Percentiles rank a stretch among this genome's conserved stretches.
phyloP scores from a whole-genome alignment of 179 eudicot species.

The Heliamphora ciliata region DNA sequence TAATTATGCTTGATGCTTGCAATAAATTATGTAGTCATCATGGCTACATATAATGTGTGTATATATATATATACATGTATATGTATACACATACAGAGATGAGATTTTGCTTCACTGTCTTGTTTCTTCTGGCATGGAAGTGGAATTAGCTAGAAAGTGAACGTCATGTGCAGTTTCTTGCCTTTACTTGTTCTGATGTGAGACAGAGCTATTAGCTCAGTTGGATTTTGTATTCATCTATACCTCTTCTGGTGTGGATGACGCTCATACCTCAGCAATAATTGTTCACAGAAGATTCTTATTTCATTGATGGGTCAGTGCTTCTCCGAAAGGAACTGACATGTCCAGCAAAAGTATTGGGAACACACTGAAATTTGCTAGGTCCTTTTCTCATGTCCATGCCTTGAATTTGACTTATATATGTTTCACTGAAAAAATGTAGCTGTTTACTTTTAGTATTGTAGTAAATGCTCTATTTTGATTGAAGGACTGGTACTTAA shows the following conservation, averaged over 20 bases:
- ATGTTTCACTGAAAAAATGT: neutral
- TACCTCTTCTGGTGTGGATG: neutral
- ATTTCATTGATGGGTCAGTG: neutral
- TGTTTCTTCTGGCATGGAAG: too few relatives aligned
- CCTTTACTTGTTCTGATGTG: neutral
- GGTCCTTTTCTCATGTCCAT: conserved; percentile 7
- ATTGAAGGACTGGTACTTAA: neutral
- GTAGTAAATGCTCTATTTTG: neutral
- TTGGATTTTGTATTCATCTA: neutral
- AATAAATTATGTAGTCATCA: neutral
- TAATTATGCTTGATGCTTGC: neutral
- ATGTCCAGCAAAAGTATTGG: neutral
- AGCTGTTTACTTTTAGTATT: neutral
- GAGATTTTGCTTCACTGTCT: neutral
- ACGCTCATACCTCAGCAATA: neutral
- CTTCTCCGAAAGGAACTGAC: neutral
- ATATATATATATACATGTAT: too few relatives aligned
- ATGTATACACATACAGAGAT: neutral
- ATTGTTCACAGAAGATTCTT: neutral
- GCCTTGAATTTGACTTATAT: neutral
- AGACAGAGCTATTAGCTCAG: neutral
- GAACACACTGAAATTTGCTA: neutral
- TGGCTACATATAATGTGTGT: neutral
- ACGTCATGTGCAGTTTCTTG: too few relatives aligned
- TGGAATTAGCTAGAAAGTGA: too few relatives aligned